Evolutionary conservation across 2,329 filamentous ascomycete genomes (phyloP), one percentile per base, ranked within the genome.

Genomic region (Dothideomycetes sp.): DNA sequence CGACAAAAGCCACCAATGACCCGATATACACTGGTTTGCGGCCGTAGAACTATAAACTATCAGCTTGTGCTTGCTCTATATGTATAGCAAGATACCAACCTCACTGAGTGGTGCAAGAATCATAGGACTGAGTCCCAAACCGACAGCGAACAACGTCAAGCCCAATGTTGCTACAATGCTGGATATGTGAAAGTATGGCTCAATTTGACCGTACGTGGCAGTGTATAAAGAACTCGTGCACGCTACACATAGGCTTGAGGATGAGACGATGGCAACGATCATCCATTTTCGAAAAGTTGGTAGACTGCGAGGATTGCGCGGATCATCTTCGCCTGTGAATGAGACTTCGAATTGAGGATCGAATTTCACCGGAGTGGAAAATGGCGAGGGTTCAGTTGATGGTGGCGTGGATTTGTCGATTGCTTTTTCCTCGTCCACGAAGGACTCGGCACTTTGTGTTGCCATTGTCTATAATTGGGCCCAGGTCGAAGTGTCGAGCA

Each of bases 1-100:
- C 49, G 0, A 73, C 69, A 56, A 84, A 89, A 4, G 77, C 47
- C 5, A 63, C 58, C 53, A 87, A 64, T 49, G 79, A 78, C 18
- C 73, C 62, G 1, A 84, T 58, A 52, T 86, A 88, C 9, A 89
- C 76, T 0, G 67, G 70, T 38, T 70, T 65, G 5, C 80, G 69
- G 4, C 80, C 80, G 48, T 75, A 82, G 49, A 85, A 68, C 59
- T 85, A 80, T 46, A 73, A 78, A 38, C 88, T 32, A 14, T 32
- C 30, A 32, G 30, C 30, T 10, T 7, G 30, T 5, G 14, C n/a
- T n/a, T 32, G 30, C 7, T 14, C n/a, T 11, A n/a, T 7, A 2
- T n/a, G 14, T 16, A 5, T 14, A 12, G 30, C 9, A 12, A n/a
- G 7, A 7, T 12, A 14, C 30, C 5, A n/a, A 32, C 30, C 30